Percentiles rank a stretch among this genome's conserved stretches.
These are phyloP conservation scores for Camelina neglecta DNA, from an alignment of 345 rosid species.

Conservation along the genomic window DNA sequence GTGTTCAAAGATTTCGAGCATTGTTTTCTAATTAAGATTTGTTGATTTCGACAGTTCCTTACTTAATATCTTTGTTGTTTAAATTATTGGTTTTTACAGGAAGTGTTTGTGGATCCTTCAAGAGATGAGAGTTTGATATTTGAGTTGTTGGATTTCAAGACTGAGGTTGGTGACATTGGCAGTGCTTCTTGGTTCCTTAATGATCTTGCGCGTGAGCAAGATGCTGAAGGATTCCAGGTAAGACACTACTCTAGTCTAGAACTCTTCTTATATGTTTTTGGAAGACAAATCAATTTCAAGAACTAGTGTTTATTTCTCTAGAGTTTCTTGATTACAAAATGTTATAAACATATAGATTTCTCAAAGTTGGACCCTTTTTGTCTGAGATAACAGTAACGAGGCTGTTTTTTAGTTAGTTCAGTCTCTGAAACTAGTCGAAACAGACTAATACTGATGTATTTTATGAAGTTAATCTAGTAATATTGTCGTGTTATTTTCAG, in stretches of 20 bases:
- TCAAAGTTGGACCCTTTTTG: neutral
- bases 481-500: constrained; percentile 43
- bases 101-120: constrained; percentile 76
- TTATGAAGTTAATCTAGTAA: neutral
- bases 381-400: neutral
- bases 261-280: neutral
- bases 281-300: neutral
- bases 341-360: neutral
- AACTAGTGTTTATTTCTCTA: neutral
- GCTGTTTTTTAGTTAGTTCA: neutral
- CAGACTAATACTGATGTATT: neutral
- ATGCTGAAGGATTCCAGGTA: constrained; percentile 76
- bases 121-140: constrained; percentile 87
- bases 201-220: constrained; percentile 74
- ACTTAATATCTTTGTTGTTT: neutral
- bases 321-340: neutral
- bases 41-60: neutral
- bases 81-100: constrained; percentile 52
- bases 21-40: neutral
- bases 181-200: constrained; percentile 81
- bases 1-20: neutral
- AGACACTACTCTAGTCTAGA: constrained; percentile 1
- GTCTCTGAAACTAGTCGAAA: neutral
- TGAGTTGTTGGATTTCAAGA: constrained; percentile 78
- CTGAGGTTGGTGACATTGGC: constrained; percentile 59